Evolutionary conservation across 805 yeast genomes (phyloP), one percentile per base, ranked within the genome.

Genomic region (Torulaspora gathmanii): DNA sequence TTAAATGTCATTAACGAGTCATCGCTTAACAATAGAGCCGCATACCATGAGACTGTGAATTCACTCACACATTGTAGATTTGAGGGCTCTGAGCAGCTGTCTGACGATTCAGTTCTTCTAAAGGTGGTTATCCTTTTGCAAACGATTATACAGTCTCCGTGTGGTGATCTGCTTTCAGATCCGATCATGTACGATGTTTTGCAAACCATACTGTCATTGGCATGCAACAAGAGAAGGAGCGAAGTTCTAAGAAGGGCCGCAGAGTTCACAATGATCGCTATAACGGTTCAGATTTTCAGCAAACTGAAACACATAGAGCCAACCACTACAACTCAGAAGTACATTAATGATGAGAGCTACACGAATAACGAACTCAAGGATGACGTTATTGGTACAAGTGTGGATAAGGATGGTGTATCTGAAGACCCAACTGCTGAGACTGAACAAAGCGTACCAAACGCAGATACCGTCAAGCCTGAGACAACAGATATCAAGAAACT

Each of bases 31-130:
- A 87, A 86, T 57, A 74, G 85, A 38, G 77, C 83, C 8, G 77
- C 67, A 1, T 56, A 57, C 78, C 49, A 78, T 45, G 69, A 64
- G 42, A 56, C 63, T 6, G 67, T 72, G 39, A 68, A 67, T 26
- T 78, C 97, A 0, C 73, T 93, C 50, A 86, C 98, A 0, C 96
- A 88, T 61, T 93, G 98, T 67, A 78, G 96, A 37, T 93, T 93
- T 62, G 97, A 93, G 70, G 96, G 96, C 2, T 84, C 93, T 0
- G 96, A 90, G 60, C 95, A 88, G 62, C 77, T 83, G 28, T 83
- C 87, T 34, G 98, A 93, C 67, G 99, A 93, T 62, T 86, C 95
- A 0, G 91, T 93, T 3, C 70, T 93, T 37, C 73, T 91, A 41
- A 86, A 86, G 58, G 95, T 93, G 16, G 76, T 93, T 50, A 72